Percentiles rank a stretch among this genome's conserved stretches.
These are phyloP conservation scores for Pichia nanzhaoensis DNA, from an alignment of 805 yeast genomes.

Conservation along the genomic window DNA sequence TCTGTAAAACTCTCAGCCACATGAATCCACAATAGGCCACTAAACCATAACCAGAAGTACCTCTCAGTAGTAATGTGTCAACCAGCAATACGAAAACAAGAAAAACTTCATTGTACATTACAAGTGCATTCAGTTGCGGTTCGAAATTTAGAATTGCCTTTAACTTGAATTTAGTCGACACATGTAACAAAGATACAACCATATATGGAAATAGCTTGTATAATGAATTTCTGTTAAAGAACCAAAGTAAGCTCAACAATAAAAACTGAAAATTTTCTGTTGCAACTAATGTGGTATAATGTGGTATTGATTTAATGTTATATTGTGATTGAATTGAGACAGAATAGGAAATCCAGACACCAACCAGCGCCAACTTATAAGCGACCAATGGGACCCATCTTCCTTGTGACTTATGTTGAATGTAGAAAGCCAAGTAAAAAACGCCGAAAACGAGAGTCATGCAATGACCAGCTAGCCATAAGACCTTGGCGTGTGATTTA, in stretches of 20 bases:
- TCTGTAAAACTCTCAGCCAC: constrained; percentile 65
- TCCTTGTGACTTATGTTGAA: constrained; percentile 31
- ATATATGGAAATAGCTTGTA: constrained; percentile 60
- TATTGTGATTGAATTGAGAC: constrained; percentile 53
- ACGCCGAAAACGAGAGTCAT: constrained; percentile 40
- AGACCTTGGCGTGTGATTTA: constrained; percentile 28
- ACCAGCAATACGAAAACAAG: constrained; percentile 46
- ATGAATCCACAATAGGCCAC: constrained; percentile 50
- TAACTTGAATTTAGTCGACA: constrained; percentile 37
- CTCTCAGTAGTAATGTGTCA: constrained; percentile 58
- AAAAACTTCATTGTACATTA: constrained; percentile 56
- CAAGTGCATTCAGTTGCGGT: constrained; percentile 35
- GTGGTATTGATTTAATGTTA: constrained; percentile 50
- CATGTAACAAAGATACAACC: constrained; percentile 51
- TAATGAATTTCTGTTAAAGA: constrained; percentile 54
- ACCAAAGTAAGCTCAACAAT: constrained; percentile 50
- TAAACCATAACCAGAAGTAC: constrained; percentile 64
- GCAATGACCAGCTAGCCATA: constrained; percentile 56
- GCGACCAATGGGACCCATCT: constrained; percentile 41
- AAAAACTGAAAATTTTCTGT: constrained; percentile 72
- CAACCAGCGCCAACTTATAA: constrained; percentile 51
- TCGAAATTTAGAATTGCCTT: constrained; percentile 35
- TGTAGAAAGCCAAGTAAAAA: constrained; percentile 29
- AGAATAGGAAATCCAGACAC: constrained; percentile 45
- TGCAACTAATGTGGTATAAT: constrained; percentile 56